A percentile compares a stretch with the other conserved stretches of the same genome.
These are phyloP conservation scores for Peniophora sp. DNA, from an alignment of 1,284 basidiomycete genomes.

Conservation along the genomic window DNA sequence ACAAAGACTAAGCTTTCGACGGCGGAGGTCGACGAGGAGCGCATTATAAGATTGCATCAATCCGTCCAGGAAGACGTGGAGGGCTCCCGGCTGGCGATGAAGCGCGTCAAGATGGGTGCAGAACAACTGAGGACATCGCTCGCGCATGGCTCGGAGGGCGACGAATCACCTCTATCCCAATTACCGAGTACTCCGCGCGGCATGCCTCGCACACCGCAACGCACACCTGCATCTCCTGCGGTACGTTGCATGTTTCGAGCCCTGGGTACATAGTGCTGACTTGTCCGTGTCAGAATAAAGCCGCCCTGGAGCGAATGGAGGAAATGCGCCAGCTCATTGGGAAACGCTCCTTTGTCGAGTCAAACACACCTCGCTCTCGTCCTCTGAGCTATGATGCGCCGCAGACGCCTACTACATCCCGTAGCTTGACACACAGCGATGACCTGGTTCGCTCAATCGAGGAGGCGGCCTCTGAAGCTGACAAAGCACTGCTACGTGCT, in stretches of 20 bases:
- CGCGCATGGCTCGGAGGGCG: conserved; percentile 6
- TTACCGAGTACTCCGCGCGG: conserved; percentile 45
- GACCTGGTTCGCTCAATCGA: conserved; percentile 33
- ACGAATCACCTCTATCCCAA: conserved; percentile 1
- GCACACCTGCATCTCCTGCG: conserved; percentile 21
- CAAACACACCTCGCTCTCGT: conserved; percentile 30
- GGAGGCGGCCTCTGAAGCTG: conserved; percentile 47
- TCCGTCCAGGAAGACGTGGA: conserved; percentile 21
- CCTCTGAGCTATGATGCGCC: conserved; percentile 17
- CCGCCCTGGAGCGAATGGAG: conserved; percentile 65
- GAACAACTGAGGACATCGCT: conserved; percentile 16
- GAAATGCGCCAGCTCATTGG: conserved; percentile 70
- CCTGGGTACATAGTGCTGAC: conserved; percentile 1
- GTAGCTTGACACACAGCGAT: conserved; percentile 16
- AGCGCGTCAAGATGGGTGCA: conserved; percentile 58
- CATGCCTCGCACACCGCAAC: conserved; percentile 34
- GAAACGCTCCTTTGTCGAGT: conserved; percentile 42
- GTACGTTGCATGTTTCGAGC: conserved; percentile 28
- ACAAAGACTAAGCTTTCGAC: conserved; percentile 20
- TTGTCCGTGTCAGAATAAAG: conserved; percentile 43
- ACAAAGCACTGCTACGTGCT: conserved; percentile 44
- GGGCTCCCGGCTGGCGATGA: conserved; percentile 54
- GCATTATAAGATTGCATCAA: conserved; percentile 4
- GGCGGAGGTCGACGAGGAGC: conserved; percentile 3
- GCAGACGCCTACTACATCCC: conserved; percentile 12